Evolutionary conservation across 441 rosid species (phyloP), one percentile per base, ranked within the genome.

Genomic region (Eutrema salsugineum): DNA sequence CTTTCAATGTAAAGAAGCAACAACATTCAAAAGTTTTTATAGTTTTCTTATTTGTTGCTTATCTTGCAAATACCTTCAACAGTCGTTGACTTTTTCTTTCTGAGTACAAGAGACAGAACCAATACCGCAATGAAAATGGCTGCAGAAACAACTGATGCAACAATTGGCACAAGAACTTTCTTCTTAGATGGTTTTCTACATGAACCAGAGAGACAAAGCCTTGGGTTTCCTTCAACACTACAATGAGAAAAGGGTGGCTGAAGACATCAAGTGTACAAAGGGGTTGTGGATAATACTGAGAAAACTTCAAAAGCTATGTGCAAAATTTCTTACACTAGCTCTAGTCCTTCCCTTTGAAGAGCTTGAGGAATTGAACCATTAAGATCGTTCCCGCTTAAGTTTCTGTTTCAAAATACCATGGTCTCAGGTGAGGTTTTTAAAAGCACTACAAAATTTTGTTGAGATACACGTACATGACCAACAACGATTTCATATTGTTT

Each of bases 301-400:
- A 50, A 58, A 38, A 24, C 0, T n/a, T 24, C 17, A 38, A 38
- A 47, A 17, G 3, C 11, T 63, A 38, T 11, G 69, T 63, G 8
- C 30, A 17, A 27, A n/a, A 46, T 12, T 58, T 48, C 73, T 60
- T 51, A 67, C 64, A 0, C 0, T 27, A 53, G 14, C 9, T 51
- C 0, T 6, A 63, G 36, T 38, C 39, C 62, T 40, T 50, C 0
- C 19, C 3, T 60, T 2, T 16, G 68, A 1, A 74, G 20, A 3
- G 63, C 7, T 43, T 53, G 57, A 43, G 79, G 75, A 7, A 75
- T 3, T 2, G 22, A 27, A 6, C 79, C 79, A 14, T 0, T 44
- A 6, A 77, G 77, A 65, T 77, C 5, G 39, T 71, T 77, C 28
- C 72, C 53, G 1, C 63, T 71, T 66, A 77, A 71, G 40, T 77